Evolutionary conservation across 2,329 filamentous ascomycete species (phyloP), one percentile per base, ranked within the genome.

Genomic region (Paraconiothyrium sp.): DNA sequence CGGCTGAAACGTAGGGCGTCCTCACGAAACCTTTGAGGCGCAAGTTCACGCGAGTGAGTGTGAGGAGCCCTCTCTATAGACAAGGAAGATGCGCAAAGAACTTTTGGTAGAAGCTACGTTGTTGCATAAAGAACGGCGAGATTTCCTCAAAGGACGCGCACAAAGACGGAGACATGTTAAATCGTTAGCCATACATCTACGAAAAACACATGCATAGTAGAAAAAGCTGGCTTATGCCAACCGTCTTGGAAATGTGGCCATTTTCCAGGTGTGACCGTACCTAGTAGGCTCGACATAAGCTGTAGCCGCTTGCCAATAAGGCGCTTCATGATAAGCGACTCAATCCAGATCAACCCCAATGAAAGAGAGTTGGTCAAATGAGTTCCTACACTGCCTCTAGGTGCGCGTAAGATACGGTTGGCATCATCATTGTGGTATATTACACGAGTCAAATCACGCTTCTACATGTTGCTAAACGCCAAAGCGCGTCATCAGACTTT

Each of bases 1-100:
- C 35, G 50, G 50, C 50, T 54, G 50, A 54, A 54, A 54, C 50
- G 13, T 14, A 27, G 9, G 50, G 50, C 50, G 47, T 50, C 5
- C 6, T 20, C 14, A 32, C 30, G 35, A 43, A 41, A 54, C 50
- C 22, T 27, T 9, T 22, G 35, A 43, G 41, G 35, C 35, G 22
- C 20, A 14, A 27, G 27, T 43, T 3, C 9, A 9, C 20, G 43
- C 20, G 20, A 11, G 43, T 4, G 20, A 4, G n/a, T 20, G 43
- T 20, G 24, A 46, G 43, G 22, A 30, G 27, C 20, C 20, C 43
- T 46, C 43, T 20, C n/a, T 24, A 24, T 10, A 22, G 43, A 46
- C 13, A 24, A 46, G n/a, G 22, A 46, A 20, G 43, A 24, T 46
- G 39, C 16, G 16, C n/a, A n/a, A 41, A 41, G 8, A 41, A 16